Evolutionary conservation across 2,329 filamentous ascomycete species (phyloP).

Genomic region (Coniosporium tulheliwenetii): DNA sequence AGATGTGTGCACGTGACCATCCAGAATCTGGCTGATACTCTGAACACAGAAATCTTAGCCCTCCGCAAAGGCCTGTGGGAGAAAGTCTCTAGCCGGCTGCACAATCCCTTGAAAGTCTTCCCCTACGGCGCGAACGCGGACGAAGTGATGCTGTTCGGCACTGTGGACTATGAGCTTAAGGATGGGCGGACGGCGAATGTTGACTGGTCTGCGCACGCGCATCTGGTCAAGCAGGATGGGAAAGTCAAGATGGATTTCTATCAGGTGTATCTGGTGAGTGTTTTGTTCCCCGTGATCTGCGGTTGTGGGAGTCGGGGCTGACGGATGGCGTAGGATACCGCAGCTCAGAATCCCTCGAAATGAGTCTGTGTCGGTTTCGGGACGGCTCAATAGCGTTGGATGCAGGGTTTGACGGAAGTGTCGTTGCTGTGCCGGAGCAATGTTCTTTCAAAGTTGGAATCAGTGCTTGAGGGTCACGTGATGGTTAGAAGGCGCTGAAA

Average conservation of each 20-base stretch:
- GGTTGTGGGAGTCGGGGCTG: neutral
- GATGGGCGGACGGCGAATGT: constrained; percentile 29
- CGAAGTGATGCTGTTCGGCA: constrained; percentile 39
- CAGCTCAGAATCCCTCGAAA: constrained; percentile 6
- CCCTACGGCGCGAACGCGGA: constrained; percentile 29
- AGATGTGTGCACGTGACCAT: neutral
- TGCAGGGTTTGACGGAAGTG: too few relatives aligned
- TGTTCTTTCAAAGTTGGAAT: too few relatives aligned
- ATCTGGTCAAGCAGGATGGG: constrained; percentile 34
- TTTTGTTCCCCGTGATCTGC: neutral
- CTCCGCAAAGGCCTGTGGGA: constrained; percentile 39
- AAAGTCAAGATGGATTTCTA: constrained; percentile 39
- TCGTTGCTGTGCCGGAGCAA: too few relatives aligned
- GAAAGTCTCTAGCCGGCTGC: constrained; percentile 29
- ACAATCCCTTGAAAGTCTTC: constrained; percentile 32
- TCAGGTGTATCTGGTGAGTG: constrained; percentile 37
- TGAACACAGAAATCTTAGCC: constrained; percentile 29
- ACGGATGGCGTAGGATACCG: constrained; percentile 4
- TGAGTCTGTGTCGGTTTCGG: neutral
- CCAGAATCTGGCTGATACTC: too few relatives aligned
- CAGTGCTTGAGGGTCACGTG: too few relatives aligned
- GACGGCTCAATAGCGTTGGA: too few relatives aligned
- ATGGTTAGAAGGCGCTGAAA: too few relatives aligned
- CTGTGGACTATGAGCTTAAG: constrained; percentile 36
- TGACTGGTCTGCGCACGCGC: constrained; percentile 40